Evolutionary conservation across 2,329 filamentous ascomycete genomes (phyloP).

Genomic region (Cucurbitaria berberidis): DNA sequence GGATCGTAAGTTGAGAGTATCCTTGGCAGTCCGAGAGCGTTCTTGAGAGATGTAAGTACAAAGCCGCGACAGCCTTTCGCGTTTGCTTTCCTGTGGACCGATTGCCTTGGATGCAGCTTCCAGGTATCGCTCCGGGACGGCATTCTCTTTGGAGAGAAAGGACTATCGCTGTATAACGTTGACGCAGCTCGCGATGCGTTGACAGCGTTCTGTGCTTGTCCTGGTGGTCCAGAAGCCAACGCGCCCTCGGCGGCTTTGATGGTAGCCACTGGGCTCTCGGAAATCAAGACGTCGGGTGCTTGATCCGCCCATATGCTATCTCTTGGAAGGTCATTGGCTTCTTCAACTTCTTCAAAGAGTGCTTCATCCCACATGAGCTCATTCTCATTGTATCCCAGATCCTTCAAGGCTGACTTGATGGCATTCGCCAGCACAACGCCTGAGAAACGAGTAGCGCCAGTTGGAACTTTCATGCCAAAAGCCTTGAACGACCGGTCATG

Average conservation of each 20-base stretch:
- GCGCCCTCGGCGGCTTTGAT: conserved; percentile 22
- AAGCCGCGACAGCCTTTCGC: conserved; percentile 47
- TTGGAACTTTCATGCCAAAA: conserved; percentile 46
- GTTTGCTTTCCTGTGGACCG: conserved; percentile 44
- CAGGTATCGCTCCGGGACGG: conserved; percentile 36
- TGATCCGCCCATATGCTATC: conserved; percentile 47
- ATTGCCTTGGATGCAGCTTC: conserved; percentile 42
- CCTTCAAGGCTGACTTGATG: conserved; percentile 43
- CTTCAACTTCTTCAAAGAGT: conserved; percentile 46
- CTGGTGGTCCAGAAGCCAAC: conserved; percentile 12
- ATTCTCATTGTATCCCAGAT: conserved; percentile 42
- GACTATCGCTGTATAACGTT: conserved; percentile 18
- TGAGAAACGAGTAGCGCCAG: conserved; percentile 46
- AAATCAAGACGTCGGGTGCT: conserved; percentile 23
- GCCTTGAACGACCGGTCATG: conserved; percentile 45
- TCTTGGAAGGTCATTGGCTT: conserved; percentile 25
- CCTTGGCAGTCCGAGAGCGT: conserved; percentile 45
- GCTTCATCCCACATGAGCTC: conserved; percentile 51
- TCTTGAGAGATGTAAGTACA: conserved; percentile 49
- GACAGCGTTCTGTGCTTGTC: neutral
- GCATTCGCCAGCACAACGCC: conserved; percentile 45
- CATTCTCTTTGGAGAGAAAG: conserved; percentile 17
- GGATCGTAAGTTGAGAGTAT: conserved; percentile 49
- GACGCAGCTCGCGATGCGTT: conserved; percentile 1
- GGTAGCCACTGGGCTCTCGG: conserved; percentile 36